A percentile compares a stretch with the other conserved stretches of the same genome.
Conservation (phyloP, 2,329 filamentous ascomycete species). For the Fusarium odoratissimum region DNA sequence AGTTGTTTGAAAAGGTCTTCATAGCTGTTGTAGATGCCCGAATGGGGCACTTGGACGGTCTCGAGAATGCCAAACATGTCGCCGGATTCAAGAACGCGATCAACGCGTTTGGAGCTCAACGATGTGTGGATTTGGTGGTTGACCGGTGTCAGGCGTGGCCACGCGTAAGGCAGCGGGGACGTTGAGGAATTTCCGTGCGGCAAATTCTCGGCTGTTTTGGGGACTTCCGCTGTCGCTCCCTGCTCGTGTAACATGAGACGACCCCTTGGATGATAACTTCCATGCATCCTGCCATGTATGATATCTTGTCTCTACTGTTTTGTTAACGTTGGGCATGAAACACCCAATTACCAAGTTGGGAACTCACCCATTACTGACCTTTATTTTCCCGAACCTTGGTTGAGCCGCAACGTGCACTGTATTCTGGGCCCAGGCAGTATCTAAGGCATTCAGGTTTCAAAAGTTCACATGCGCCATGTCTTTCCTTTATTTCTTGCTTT, state of each 20-base stretch:
- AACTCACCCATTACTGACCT: neutral
- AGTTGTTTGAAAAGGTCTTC: slow-evolving; percentile 57
- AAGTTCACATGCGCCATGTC: neutral
- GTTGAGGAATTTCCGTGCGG: slow-evolving; percentile 43
- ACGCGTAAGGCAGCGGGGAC: slow-evolving; percentile 31
- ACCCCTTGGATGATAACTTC: neutral
- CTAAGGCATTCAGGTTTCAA: neutral
- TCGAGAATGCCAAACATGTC: slow-evolving; percentile 59
- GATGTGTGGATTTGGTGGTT: slow-evolving; percentile 46
- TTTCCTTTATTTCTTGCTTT: neutral
- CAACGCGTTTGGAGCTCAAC: slow-evolving; percentile 44
- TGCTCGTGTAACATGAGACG: neutral
- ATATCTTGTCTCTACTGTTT: neutral
- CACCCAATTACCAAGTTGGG: neutral
- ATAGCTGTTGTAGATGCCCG: slow-evolving; percentile 53
- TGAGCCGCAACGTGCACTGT: neutral
- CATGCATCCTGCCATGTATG: neutral
- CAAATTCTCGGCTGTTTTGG: slow-evolving; percentile 35
- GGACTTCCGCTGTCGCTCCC: neutral
- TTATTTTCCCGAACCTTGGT: neutral
- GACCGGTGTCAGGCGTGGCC: slow-evolving; percentile 46
- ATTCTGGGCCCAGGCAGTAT: neutral
- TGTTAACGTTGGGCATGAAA: neutral
- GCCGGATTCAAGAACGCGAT: slow-evolving; percentile 39
- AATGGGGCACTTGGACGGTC: slow-evolving; percentile 52